Percentiles rank a stretch among this genome's conserved stretches.
phyloP scores from a whole-genome alignment of 257 asterid genomes.

The Paulownia fortunei region DNA sequence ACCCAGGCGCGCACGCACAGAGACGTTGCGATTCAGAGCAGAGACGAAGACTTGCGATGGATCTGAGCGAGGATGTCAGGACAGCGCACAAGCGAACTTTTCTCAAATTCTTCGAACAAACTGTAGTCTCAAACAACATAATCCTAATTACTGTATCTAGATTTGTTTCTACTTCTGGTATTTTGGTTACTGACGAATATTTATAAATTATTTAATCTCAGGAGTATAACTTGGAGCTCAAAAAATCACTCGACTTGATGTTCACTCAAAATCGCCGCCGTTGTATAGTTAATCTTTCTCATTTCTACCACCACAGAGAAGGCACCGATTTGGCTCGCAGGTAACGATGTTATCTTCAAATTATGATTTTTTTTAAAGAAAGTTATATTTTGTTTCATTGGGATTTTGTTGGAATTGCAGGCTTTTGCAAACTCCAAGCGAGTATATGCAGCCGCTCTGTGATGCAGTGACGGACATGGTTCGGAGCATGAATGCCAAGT shows the following conservation, averaged over 20 bases:
- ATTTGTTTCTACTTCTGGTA: neutral
- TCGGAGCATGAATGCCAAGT: slow-evolving; percentile 70
- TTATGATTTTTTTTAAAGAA: neutral
- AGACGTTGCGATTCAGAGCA: slow-evolving; percentile 11
- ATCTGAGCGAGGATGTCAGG: slow-evolving; percentile 86
- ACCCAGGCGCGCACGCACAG: slow-evolving; percentile 7
- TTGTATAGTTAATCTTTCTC: slow-evolving; percentile 70
- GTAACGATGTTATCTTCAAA: slow-evolving; percentile 26
- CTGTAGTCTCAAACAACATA: slow-evolving; percentile 42
- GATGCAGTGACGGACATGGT: slow-evolving; percentile 84
- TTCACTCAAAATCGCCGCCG: slow-evolving; percentile 77
- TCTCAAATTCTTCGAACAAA: slow-evolving; percentile 87
- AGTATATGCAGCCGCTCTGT: slow-evolving; percentile 86
- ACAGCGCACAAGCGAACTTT: slow-evolving; percentile 81
- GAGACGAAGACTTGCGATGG: slow-evolving; percentile 52
- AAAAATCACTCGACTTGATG: slow-evolving; percentile 63
- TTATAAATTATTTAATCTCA: slow-evolving; percentile 32
- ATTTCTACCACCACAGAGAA: slow-evolving; percentile 80
- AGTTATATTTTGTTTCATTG: neutral
- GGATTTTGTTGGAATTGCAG: slow-evolving; percentile 43
- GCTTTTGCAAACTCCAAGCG: slow-evolving; percentile 88
- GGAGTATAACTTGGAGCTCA: slow-evolving; percentile 69
- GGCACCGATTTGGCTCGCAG: slow-evolving; percentile 93
- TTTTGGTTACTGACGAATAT: neutral
- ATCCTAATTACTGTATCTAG: neutral